These are phyloP conservation scores for Fonsecaea erecta DNA, from an alignment of 2,329 filamentous ascomycete species.

Conservation along the genomic window DNA sequence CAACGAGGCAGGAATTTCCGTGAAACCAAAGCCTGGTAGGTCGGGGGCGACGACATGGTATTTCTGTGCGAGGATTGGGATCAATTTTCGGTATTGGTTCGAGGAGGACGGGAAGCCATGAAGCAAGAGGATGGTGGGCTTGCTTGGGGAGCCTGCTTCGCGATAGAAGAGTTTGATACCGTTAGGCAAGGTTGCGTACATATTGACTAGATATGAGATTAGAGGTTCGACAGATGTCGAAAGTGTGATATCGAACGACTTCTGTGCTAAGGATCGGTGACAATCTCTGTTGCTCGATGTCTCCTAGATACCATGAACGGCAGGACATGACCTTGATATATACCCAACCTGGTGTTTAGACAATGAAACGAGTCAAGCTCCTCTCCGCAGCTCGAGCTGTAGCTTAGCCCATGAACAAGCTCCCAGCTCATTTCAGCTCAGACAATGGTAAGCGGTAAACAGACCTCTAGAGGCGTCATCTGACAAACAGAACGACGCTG, in stretches of 20 bases:
- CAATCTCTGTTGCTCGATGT: background rate
- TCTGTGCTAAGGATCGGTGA: background rate
- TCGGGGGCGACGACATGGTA: slow-evolving; percentile 61
- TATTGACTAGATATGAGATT: slow-evolving; percentile 2
- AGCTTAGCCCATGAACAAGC: background rate
- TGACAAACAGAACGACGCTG: slow-evolving; percentile 10
- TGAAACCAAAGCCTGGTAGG: slow-evolving; percentile 65
- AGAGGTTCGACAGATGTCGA: too few relatives aligned
- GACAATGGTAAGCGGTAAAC: background rate
- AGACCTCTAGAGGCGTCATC: slow-evolving; percentile 5
- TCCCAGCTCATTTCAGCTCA: background rate
- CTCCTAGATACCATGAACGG: background rate
- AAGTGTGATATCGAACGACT: too few relatives aligned
- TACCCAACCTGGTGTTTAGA: background rate
- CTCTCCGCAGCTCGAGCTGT: background rate
- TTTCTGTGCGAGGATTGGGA: slow-evolving; percentile 48
- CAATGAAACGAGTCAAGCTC: background rate
- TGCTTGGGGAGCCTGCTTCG: slow-evolving; percentile 41
- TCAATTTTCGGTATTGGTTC: slow-evolving; percentile 52
- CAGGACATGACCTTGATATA: background rate
- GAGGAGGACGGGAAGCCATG: slow-evolving; percentile 56
- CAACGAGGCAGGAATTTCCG: slow-evolving; percentile 47
- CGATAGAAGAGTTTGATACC: slow-evolving; percentile 47
- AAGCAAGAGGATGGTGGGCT: slow-evolving; percentile 51
- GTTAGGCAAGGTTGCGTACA: slow-evolving; percentile 32